These are phyloP conservation scores for Asterophora parasitica DNA, from an alignment of 768 basidiomycete genomes.

Conservation along the genomic window DNA sequence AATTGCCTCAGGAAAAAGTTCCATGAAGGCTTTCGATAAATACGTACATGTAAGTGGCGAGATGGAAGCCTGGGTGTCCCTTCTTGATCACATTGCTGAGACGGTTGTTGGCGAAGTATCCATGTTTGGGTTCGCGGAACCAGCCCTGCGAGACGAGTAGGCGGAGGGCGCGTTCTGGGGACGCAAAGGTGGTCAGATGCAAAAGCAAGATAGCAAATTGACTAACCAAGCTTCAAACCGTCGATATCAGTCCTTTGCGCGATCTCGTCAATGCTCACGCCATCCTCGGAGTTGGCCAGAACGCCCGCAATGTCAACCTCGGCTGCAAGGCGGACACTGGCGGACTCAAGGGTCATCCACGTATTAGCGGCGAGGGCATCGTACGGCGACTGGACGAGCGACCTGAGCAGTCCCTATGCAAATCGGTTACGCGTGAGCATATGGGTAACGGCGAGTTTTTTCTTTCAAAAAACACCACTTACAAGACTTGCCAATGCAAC, in stretches of 20 bases:
- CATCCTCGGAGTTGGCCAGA: constrained; percentile 31
- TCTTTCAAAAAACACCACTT: too few species aligned
- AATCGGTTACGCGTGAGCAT: constrained; percentile 24
- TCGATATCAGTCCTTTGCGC: constrained; percentile 29
- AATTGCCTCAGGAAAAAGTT: too few species aligned
- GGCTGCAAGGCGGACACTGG: constrained; percentile 29
- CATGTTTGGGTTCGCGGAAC: too few species aligned
- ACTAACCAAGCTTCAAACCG: constrained; percentile 28
- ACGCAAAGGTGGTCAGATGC: too few species aligned
- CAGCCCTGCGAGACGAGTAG: constrained; percentile 32
- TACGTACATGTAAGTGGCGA: too few species aligned
- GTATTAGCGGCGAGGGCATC: constrained; percentile 31
- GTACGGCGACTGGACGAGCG: constrained; percentile 31
- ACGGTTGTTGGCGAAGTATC: too few species aligned
- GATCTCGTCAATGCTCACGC: constrained; percentile 29
- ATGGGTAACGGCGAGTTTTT: neutral
- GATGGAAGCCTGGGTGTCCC: too few species aligned
- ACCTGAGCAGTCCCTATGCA: constrained; percentile 29
- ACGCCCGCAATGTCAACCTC: constrained; percentile 30
- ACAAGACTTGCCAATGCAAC: too few species aligned
- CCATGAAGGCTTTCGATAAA: too few species aligned
- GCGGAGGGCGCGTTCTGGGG: constrained; percentile 29
- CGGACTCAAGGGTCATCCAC: constrained; percentile 28
- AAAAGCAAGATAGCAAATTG: constrained; percentile 1
- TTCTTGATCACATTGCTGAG: too few species aligned